Evolutionary conservation across 257 asterid species (phyloP).

Genomic region (Rubia yunnanensis): DNA sequence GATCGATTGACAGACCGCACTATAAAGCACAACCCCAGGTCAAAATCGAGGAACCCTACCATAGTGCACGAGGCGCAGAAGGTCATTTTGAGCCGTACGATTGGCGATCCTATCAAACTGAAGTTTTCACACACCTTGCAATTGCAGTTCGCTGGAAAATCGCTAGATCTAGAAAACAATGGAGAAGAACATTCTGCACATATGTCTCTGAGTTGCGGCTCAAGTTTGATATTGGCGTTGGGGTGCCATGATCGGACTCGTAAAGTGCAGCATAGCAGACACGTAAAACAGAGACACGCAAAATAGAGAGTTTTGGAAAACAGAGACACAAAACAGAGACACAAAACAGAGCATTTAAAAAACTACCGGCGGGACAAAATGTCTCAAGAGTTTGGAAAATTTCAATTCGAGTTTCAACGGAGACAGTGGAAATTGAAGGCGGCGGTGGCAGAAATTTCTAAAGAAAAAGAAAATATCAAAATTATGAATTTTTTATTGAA

Average conservation of each 20-base stretch:
- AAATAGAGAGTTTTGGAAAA: no score
- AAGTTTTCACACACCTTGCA: no score
- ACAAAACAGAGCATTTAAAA: neutral
- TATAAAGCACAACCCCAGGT: neutral
- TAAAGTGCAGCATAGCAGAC: neutral
- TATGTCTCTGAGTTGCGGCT: neutral
- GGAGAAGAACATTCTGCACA: neutral
- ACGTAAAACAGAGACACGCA: neutral
- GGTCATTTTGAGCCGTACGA: neutral
- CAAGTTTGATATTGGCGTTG: neutral
- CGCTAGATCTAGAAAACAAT: neutral
- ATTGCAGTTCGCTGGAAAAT: neutral
- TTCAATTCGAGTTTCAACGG: no score
- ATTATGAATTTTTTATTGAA: no score
- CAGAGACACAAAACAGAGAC: no score
- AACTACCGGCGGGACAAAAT: no score
- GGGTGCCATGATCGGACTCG: neutral
- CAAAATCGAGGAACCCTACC: neutral
- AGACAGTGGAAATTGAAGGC: no score
- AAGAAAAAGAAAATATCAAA: no score
- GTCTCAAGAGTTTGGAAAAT: no score
- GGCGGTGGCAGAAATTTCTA: no score
- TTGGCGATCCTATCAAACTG: no score
- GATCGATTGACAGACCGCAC: neutral
- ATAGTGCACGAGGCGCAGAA: neutral